These are phyloP conservation scores for Spathaspora boniae DNA, from an alignment of 805 yeast species.

Conservation along the genomic window DNA sequence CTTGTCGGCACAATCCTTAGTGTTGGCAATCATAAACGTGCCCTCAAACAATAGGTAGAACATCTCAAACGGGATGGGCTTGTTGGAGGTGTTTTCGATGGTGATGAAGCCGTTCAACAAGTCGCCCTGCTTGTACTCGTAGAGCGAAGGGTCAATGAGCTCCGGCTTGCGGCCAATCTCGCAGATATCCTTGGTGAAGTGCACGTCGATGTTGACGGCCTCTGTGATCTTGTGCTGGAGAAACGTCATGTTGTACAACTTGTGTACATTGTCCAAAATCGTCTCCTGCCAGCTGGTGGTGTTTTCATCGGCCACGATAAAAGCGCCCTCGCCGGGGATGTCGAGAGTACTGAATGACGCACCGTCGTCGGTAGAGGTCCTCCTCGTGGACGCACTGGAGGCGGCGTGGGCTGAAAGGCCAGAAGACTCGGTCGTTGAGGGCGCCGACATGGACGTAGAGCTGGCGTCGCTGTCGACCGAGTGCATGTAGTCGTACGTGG, in stretches of 20 bases:
- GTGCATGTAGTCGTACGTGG: constrained; percentile 5
- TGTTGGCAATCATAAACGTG: constrained; percentile 24
- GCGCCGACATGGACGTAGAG: constrained; percentile 2
- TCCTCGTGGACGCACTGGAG: not conserved
- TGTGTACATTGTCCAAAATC: constrained; percentile 34
- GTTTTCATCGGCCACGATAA: constrained; percentile 34
- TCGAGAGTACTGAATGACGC: too few species aligned
- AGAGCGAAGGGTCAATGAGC: constrained; percentile 26
- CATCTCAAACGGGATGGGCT: constrained; percentile 56
- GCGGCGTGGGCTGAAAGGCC: too few species aligned
- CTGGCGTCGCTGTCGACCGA: constrained; percentile 5
- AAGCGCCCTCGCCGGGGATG: constrained; percentile 8
- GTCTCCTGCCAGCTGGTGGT: constrained; percentile 34
- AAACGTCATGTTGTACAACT: constrained; percentile 28
- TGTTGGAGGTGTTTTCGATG: constrained; percentile 38
- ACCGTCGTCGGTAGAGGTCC: not conserved
- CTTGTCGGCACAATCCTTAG: constrained; percentile 11
- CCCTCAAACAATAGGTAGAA: constrained; percentile 60
- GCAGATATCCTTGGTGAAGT: constrained; percentile 35
- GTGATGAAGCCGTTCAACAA: constrained; percentile 53
- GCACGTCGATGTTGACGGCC: constrained; percentile 23
- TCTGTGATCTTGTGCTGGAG: constrained; percentile 24
- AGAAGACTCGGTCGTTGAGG: too few species aligned
- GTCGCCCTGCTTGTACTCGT: constrained; percentile 68
- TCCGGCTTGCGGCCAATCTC: constrained; percentile 23